Conservation (phyloP, 805 yeast genomes). For the Deakozyma indianensis region DNA sequence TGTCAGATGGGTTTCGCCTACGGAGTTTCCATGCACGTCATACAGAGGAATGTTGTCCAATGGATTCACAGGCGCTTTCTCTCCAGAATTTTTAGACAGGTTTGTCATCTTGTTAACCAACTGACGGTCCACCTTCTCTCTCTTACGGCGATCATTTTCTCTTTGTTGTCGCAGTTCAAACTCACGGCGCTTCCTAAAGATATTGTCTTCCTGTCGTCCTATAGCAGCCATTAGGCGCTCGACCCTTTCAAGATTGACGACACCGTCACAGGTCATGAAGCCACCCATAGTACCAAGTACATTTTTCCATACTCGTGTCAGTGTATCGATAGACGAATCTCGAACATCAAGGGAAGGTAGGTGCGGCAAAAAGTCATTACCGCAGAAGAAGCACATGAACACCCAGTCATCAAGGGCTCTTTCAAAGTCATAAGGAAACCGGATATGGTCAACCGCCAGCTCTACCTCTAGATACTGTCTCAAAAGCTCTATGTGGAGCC, state of each 20-base stretch:
- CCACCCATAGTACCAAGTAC: conserved; percentile 51
- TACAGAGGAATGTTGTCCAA: conserved; percentile 61
- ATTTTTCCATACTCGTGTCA: conserved; percentile 74
- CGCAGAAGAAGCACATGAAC: conserved; percentile 95
- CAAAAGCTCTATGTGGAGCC: conserved; percentile 81
- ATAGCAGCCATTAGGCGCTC: conserved; percentile 52
- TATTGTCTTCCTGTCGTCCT: conserved; percentile 61
- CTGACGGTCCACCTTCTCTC: conserved; percentile 19
- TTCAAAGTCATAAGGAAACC: conserved; percentile 75
- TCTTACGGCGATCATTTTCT: conserved; percentile 42
- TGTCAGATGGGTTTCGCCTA: conserved; percentile 50
- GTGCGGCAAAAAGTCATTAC: conserved; percentile 96
- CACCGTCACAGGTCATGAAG: conserved; percentile 84
- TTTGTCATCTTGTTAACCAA: conserved; percentile 11
- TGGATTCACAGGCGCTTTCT: conserved; percentile 59
- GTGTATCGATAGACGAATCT: conserved; percentile 77
- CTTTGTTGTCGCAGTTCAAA: conserved; percentile 58
- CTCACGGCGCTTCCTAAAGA: conserved; percentile 56
- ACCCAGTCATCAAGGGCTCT: conserved; percentile 98
- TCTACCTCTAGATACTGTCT: conserved; percentile 83
- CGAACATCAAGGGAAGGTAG: conserved; percentile 89
- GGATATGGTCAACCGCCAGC: conserved; percentile 50
- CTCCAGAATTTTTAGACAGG: conserved; percentile 40
- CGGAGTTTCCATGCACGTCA: conserved; percentile 59
- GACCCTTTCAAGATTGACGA: conserved; percentile 58